Conservation (phyloP, 2,329 filamentous ascomycete genomes). For the Aspergillus amoenus region DNA sequence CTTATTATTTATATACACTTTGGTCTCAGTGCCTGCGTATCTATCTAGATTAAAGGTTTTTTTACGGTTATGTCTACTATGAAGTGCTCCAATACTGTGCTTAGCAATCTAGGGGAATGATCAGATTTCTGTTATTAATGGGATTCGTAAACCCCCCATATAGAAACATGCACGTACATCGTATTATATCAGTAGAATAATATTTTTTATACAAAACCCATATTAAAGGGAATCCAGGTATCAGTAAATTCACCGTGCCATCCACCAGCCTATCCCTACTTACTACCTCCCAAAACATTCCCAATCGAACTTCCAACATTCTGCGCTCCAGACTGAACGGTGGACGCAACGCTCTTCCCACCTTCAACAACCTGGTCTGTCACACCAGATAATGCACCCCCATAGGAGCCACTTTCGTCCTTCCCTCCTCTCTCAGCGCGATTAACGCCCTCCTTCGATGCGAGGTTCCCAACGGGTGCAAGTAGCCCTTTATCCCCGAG, state of each 20-base stretch:
- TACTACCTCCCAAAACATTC: constrained; percentile 8
- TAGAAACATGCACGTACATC: too few species aligned
- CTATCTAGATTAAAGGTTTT: too few species aligned
- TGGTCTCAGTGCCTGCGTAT: too few species aligned
- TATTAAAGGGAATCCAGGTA: neutral
- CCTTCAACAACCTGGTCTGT: constrained; percentile 14
- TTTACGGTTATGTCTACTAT: too few species aligned
- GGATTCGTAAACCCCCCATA: too few species aligned
- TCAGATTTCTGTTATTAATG: too few species aligned
- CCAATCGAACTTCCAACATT: constrained; percentile 13
- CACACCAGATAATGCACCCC: constrained; percentile 15
- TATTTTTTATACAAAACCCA: neutral
- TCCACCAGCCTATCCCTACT: neutral
- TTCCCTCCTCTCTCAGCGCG: constrained; percentile 55
- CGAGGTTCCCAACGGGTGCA: constrained; percentile 50
- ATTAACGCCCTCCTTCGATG: constrained; percentile 55
- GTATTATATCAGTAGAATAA: too few species aligned
- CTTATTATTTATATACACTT: too few species aligned
- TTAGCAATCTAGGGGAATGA: too few species aligned
- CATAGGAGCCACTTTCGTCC: constrained; percentile 50
- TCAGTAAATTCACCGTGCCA: neutral
- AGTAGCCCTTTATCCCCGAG: constrained; percentile 53
- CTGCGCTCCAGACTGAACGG: constrained; percentile 8
- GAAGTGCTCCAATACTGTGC: too few species aligned
- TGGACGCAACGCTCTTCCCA: constrained; percentile 11